A percentile compares a stretch with the other conserved stretches of the same genome.
Evolutionary conservation across 345 rosid genomes (phyloP).

Genomic region (Isatis tinctoria): DNA sequence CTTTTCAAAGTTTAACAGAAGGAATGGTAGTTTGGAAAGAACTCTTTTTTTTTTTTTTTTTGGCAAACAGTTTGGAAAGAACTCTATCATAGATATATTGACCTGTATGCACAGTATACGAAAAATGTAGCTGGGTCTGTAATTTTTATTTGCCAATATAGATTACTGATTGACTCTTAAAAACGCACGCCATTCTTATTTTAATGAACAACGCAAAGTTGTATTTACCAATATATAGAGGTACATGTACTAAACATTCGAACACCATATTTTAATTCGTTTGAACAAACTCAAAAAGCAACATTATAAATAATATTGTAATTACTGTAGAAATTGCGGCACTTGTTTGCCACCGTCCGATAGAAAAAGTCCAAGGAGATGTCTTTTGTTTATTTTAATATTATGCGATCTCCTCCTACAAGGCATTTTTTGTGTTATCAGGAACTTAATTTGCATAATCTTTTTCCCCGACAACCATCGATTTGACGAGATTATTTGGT

Average conservation of each 20-base stretch:
- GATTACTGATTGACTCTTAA: not conserved
- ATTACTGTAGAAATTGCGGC: conserved; percentile 28
- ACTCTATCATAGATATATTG: too few species aligned
- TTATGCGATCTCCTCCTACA: not conserved
- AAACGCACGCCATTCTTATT: not conserved
- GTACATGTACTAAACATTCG: not conserved
- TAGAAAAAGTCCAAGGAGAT: not conserved
- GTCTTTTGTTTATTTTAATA: not conserved
- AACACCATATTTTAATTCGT: not conserved
- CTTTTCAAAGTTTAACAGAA: not conserved
- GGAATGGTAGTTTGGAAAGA: not conserved
- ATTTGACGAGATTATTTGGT: not conserved
- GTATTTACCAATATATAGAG: not conserved
- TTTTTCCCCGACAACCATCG: not conserved
- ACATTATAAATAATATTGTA: not conserved
- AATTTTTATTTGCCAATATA: not conserved
- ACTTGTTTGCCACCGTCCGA: conserved; percentile 10
- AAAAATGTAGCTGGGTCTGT: not conserved
- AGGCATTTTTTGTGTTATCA: not conserved
- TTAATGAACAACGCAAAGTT: not conserved
- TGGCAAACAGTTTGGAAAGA: not conserved
- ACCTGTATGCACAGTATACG: not conserved
- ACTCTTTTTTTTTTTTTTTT: too few species aligned
- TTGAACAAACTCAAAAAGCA: not conserved
- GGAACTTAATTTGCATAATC: not conserved